Evolutionary conservation across 2,329 filamentous ascomycete species (phyloP).

Genomic region (Xylaria sp.): DNA sequence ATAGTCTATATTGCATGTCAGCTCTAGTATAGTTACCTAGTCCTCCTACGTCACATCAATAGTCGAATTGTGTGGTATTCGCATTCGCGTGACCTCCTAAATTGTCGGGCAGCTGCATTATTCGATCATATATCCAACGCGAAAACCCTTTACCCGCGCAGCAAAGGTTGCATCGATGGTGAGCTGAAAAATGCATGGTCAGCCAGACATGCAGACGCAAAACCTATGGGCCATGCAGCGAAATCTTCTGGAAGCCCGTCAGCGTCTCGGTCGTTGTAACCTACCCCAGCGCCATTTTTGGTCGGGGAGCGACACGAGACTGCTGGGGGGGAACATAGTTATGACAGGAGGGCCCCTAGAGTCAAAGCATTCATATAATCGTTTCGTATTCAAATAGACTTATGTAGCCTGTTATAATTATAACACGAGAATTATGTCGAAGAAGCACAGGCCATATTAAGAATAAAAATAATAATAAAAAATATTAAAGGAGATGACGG

Average conservation of each 20-base stretch:
- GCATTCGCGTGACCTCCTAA: background rate
- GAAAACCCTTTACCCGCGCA: slow-evolving; percentile 3
- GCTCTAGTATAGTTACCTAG: background rate
- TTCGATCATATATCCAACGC: slow-evolving; percentile 27
- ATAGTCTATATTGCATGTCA: background rate
- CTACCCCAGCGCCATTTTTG: slow-evolving; percentile 36
- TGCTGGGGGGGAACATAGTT: slow-evolving; percentile 2
- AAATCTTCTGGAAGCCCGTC: slow-evolving; percentile 47
- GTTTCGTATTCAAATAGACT: slow-evolving; percentile 6
- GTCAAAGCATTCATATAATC: slow-evolving; percentile 7
- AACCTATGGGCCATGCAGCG: slow-evolving; percentile 44
- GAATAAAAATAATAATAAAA: background rate
- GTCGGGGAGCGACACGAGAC: slow-evolving; percentile 25
- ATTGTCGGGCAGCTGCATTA: slow-evolving; percentile 32
- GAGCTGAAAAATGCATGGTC: slow-evolving; percentile 44
- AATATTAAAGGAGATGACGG: background rate
- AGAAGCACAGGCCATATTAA: background rate
- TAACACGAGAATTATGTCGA: background rate
- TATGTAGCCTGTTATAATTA: slow-evolving; percentile 3
- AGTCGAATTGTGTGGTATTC: background rate
- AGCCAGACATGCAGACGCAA: slow-evolving; percentile 44
- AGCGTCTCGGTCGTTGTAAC: slow-evolving; percentile 39
- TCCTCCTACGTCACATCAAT: slow-evolving; percentile 6
- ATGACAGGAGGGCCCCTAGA: background rate
- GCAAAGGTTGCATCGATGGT: slow-evolving; percentile 34